phyloP scores from a whole-genome alignment of 108 stramenopile species.

The Schizochytrium sp. region DNA sequence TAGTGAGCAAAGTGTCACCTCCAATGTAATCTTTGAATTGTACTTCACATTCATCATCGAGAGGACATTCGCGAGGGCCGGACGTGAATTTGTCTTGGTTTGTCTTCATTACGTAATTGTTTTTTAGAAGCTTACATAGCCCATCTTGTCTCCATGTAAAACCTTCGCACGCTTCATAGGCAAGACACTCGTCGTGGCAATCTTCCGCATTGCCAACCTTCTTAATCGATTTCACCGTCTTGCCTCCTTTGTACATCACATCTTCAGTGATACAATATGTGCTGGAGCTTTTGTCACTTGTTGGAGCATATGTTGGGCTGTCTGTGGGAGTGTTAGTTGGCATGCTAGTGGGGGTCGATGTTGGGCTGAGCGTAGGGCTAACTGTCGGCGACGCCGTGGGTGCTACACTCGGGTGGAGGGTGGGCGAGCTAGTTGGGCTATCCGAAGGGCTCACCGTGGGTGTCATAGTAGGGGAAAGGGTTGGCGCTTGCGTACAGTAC shows the following conservation, averaged over 20 bases:
- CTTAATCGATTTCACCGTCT: not conserved
- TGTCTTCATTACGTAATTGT: not conserved
- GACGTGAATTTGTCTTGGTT: not conserved
- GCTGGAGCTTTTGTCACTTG: not conserved
- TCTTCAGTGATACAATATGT: not conserved
- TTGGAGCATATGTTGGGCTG: not conserved
- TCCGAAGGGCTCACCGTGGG: too few species aligned
- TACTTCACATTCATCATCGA: not conserved
- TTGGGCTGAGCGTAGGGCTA: not conserved
- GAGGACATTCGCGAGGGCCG: constrained; percentile 5
- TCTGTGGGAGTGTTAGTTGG: not conserved
- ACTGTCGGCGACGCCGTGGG: not conserved
- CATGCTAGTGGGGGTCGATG: not conserved
- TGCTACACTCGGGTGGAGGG: not conserved
- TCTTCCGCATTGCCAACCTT: not conserved
- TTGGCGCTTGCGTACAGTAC: not conserved
- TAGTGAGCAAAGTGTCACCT: not conserved
- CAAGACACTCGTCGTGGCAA: not conserved
- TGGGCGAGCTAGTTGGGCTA: not conserved
- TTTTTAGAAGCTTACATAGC: not conserved
- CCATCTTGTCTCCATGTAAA: not conserved
- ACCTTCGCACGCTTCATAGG: not conserved
- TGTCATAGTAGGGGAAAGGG: too few species aligned
- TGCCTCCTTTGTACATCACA: not conserved
- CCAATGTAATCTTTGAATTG: not conserved